These are phyloP conservation scores for Sphaerulina vaccinii DNA, from an alignment of 2,329 filamentous ascomycete genomes.

Conservation along the genomic window DNA sequence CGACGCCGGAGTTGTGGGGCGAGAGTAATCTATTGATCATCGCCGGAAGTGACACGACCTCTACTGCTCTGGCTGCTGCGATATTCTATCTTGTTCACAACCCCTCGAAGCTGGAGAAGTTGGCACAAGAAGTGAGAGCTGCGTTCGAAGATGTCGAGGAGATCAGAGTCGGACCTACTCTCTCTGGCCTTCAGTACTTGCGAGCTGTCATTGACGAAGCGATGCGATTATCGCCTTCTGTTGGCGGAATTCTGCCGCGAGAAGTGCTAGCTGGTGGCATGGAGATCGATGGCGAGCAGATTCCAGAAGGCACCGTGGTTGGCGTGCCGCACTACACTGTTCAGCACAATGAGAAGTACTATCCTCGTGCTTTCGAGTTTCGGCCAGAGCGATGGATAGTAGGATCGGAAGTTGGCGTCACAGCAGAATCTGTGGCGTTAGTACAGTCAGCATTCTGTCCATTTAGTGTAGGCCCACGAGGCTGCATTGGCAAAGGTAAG, in stretches of 20 bases:
- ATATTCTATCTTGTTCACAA: constrained; percentile 41
- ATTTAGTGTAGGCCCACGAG: constrained; percentile 23
- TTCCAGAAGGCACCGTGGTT: constrained; percentile 38
- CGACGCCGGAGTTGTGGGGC: constrained; percentile 29
- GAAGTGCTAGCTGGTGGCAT: constrained; percentile 36
- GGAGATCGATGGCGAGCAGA: constrained; percentile 37
- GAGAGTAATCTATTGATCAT: constrained; percentile 35
- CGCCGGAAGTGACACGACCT: constrained; percentile 38
- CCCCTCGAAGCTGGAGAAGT: constrained; percentile 30
- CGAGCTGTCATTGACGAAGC: constrained; percentile 50
- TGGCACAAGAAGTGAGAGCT: constrained; percentile 40
- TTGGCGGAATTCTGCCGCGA: constrained; percentile 38
- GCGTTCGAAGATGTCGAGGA: constrained; percentile 49
- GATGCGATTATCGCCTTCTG: constrained; percentile 48
- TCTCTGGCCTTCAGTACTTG: constrained; percentile 44
- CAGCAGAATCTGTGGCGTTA: constrained; percentile 7
- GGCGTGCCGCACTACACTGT: constrained; percentile 38
- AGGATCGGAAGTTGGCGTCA: neutral
- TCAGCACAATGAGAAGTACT: constrained; percentile 38
- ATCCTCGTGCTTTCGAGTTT: constrained; percentile 28
- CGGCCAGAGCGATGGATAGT: constrained; percentile 32
- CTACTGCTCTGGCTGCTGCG: constrained; percentile 35
- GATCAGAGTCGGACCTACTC: constrained; percentile 43
- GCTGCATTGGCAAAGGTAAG: constrained; percentile 25
- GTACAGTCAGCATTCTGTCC: constrained; percentile 25